Base-by-base conservation (phyloP, 345 rosid genomes). In the Citrus trifoliata region DNA sequence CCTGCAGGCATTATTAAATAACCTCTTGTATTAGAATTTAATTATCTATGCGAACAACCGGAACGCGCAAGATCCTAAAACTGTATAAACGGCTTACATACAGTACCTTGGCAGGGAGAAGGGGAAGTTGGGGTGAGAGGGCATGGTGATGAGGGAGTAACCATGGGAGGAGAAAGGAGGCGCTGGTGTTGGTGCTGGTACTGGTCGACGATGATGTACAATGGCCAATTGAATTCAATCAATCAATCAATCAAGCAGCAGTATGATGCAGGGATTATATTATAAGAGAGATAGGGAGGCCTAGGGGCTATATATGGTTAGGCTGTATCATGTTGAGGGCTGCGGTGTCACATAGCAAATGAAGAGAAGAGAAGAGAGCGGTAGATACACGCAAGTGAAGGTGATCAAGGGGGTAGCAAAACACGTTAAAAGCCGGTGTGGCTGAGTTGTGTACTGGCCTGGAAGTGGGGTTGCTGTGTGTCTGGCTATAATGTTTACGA, bases 101-200 rank as follows among this genome's bases (percentile, higher is more conserved):
- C 51, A 46, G 1, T 46, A 89, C 88, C 87, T 85, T 46, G 82
- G 80, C 68, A 84, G 71, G 72, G 83, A 83, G 85, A 88, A 86
- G 81, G 21, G 89, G 81, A 79, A 46, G 72, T 62, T 48, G 85
- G 87, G 65, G 35, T 18, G 84, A 48, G 88, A 80, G 69, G 85
- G 82, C 89, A 86, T 86, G 86, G 18, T 74, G 55, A 76, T 64
- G 71, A 79, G 79, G 79, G 78, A 28, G 84, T 55, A 83, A 90
- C 85, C 91, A 88, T 86, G 83, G 85, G 89, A 79, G 73, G 67
- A 51, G 70, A 58, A 10, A 12, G 10, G 22, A 28, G 72, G 56
- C 21, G 38, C 32, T 68, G 14, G 56, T 33, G 62, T 37, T 10
- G 78, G 10, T 46, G 14, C 4, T 13, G 51, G 18, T 46, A 13